Conservation (phyloP, 148 eudicot genomes). For the Camellia sinensis region DNA sequence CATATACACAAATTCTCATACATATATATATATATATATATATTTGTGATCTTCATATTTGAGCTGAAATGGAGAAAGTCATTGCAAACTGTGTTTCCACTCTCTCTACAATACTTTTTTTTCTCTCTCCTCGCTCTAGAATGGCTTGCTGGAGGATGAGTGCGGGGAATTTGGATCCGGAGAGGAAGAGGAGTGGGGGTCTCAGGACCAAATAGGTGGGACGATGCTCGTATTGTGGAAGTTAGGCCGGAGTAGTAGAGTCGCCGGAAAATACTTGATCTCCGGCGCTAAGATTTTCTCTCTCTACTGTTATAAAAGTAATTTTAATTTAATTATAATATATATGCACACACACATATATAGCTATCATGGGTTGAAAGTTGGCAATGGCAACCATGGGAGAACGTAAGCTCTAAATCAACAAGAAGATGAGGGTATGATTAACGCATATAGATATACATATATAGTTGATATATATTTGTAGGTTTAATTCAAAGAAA, state of each 20-base stretch:
- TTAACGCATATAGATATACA: too few relatives aligned
- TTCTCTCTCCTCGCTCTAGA: conserved; percentile 18
- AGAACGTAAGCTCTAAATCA: too few relatives aligned
- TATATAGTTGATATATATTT: too few relatives aligned
- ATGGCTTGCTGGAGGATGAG: conserved; percentile 55
- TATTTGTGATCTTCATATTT: neutral
- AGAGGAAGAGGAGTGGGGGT: conserved; percentile 82
- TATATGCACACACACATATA: too few relatives aligned
- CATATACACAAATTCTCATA: neutral
- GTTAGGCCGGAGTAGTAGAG: conserved; percentile 41
- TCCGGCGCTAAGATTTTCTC: conserved; percentile 17
- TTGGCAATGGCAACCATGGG: too few relatives aligned
- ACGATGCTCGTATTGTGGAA: conserved; percentile 90
- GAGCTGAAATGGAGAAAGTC: conserved; percentile 28
- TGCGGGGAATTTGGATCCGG: conserved; percentile 69
- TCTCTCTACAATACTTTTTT: conserved; percentile 5
- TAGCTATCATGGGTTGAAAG: too few relatives aligned
- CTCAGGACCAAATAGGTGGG: conserved; percentile 94
- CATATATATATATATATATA: too few relatives aligned
- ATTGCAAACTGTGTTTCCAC: conserved; percentile 30
- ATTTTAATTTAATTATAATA: too few relatives aligned
- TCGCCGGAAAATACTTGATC: conserved; percentile 5
- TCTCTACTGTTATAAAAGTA: too few relatives aligned
- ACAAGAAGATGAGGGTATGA: too few relatives aligned
- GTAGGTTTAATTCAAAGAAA: too few relatives aligned